These are phyloP conservation scores for Nannizzia gypsea DNA, from an alignment of 2,329 filamentous ascomycete genomes.

Conservation along the genomic window DNA sequence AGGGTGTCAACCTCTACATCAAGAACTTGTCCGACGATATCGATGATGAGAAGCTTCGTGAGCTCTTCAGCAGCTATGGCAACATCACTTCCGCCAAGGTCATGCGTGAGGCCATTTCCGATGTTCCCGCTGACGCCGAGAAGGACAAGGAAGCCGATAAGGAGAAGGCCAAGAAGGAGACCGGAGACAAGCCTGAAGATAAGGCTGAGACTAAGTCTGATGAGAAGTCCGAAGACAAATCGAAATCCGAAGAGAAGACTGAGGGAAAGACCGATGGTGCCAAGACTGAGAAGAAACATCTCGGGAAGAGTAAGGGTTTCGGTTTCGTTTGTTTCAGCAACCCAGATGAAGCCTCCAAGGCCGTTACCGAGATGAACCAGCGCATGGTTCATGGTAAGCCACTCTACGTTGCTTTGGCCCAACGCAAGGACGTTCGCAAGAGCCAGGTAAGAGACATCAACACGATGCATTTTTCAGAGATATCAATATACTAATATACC, in stretches of 20 bases:
- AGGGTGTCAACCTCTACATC: constrained; percentile 98
- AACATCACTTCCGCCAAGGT: constrained; percentile 98
- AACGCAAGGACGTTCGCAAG: constrained; percentile 99
- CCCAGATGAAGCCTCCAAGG: constrained; percentile 97
- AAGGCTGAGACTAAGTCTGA: background rate
- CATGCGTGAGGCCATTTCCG: constrained; percentile 63
- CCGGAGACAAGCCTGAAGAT: constrained; percentile 38
- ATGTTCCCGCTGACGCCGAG: constrained; percentile 35
- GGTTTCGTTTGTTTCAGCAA: constrained; percentile 99
- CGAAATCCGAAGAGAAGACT: constrained; percentile 30
- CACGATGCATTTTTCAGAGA: background rate
- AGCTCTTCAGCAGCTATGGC: constrained; percentile 82
- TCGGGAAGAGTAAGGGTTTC: constrained; percentile 99
- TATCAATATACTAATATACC: background rate
- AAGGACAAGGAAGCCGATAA: constrained; percentile 41
- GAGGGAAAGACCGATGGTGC: constrained; percentile 44
- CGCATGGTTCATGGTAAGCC: constrained; percentile 97
- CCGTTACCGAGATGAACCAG: constrained; percentile 99
- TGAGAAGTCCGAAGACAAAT: constrained; percentile 21
- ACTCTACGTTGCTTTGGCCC: constrained; percentile 90
- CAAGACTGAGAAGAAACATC: constrained; percentile 48
- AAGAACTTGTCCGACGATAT: constrained; percentile 97
- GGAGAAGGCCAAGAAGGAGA: constrained; percentile 37
- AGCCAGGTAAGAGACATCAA: constrained; percentile 48
- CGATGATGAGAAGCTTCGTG: constrained; percentile 93